Conservation (phyloP, 805 yeast genomes). For the Yarrowia hollandica region DNA sequence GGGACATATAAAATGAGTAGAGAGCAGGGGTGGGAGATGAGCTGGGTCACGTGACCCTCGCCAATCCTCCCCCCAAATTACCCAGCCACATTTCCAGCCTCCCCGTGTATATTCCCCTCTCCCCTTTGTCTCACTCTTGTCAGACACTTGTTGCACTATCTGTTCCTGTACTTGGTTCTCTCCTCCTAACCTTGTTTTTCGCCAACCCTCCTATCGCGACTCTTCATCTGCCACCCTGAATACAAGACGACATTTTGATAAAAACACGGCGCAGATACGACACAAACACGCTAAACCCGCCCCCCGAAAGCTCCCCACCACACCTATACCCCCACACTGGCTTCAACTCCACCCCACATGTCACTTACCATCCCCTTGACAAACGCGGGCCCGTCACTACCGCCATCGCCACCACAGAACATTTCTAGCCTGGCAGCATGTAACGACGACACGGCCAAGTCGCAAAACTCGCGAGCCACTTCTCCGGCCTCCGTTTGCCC, state of each 20-base stretch:
- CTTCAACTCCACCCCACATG: slow-evolving; percentile 5
- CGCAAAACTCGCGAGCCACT: background rate
- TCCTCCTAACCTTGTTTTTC: slow-evolving; percentile 26
- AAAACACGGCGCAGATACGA: too few species aligned
- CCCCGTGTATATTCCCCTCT: too few species aligned
- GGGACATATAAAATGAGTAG: too few species aligned
- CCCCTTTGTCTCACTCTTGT: background rate
- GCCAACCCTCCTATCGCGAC: slow-evolving; percentile 3
- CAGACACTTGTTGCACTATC: background rate
- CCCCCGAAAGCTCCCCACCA: too few species aligned
- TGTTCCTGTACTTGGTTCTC: slow-evolving; percentile 14
- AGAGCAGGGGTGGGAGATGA: background rate
- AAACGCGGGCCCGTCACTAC: slow-evolving; percentile 3
- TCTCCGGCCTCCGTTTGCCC: slow-evolving; percentile 20
- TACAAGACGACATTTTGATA: too few species aligned
- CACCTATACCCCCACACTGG: background rate
- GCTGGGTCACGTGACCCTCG: background rate
- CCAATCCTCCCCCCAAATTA: background rate
- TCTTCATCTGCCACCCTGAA: too few species aligned
- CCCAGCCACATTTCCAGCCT: too few species aligned
- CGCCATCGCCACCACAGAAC: slow-evolving; percentile 22
- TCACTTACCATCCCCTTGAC: slow-evolving; percentile 12
- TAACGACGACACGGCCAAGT: background rate
- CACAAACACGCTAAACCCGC: background rate
- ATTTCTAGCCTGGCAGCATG: background rate